Evolutionary conservation across 257 asterid species (phyloP).

Genomic region (Capsicum chinense): DNA sequence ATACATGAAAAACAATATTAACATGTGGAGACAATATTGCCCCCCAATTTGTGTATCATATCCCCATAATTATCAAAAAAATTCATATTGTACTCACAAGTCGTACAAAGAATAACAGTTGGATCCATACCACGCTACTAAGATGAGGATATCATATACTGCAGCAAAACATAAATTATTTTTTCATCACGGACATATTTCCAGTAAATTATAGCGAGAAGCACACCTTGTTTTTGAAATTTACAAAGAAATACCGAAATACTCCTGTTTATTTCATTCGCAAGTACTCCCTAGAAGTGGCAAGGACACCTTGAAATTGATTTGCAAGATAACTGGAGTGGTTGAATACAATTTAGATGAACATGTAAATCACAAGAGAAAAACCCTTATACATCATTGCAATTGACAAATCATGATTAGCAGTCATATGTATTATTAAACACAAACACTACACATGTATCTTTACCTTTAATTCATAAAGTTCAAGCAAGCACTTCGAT

Average conservation of each 20-base stretch:
- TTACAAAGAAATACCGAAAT: constrained; percentile 7
- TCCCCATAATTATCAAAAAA: background rate
- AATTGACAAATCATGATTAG: constrained; percentile 6
- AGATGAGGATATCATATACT: constrained; percentile 5
- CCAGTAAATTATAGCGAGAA: background rate
- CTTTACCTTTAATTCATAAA: constrained; percentile 92
- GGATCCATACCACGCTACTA: background rate
- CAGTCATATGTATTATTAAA: background rate
- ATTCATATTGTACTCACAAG: background rate
- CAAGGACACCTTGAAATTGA: constrained; percentile 1
- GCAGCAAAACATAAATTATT: background rate
- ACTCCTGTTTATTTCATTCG: background rate
- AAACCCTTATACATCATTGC: background rate
- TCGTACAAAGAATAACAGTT: background rate
- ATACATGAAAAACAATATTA: background rate
- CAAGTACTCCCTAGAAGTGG: background rate
- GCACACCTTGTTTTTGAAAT: background rate
- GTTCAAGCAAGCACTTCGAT: constrained; percentile 94
- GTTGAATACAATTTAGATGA: background rate
- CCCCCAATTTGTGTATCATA: background rate
- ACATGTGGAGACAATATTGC: background rate
- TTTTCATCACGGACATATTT: background rate
- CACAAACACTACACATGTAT: background rate
- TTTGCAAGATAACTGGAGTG: background rate
- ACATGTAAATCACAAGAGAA: background rate